Evolutionary conservation across 768 basidiomycete genomes (phyloP).

Genomic region (Lyophyllum shimeji): DNA sequence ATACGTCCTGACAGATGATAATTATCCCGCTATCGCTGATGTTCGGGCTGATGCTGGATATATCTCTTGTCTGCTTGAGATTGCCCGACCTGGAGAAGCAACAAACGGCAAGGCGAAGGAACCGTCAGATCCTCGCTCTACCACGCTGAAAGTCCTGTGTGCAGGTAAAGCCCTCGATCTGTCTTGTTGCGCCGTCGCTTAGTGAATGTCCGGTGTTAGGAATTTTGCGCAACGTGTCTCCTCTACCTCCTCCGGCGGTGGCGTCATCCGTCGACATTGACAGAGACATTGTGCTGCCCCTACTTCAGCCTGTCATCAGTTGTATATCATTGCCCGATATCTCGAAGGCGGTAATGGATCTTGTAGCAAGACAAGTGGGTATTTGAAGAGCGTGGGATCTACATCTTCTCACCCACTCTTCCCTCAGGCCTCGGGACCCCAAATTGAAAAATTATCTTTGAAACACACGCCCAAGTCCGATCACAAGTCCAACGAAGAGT

Average conservation of each 20-base stretch:
- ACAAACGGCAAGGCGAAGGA: slow-evolving; percentile 41
- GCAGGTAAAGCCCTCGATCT: slow-evolving; percentile 48
- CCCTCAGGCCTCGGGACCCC: slow-evolving; percentile 45
- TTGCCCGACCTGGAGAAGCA: slow-evolving; percentile 41
- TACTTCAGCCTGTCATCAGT: slow-evolving; percentile 64
- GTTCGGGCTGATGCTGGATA: slow-evolving; percentile 61
- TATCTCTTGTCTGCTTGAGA: slow-evolving; percentile 62
- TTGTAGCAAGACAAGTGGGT: slow-evolving; percentile 52
- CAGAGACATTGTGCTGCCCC: slow-evolving; percentile 68
- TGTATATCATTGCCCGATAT: slow-evolving; percentile 55
- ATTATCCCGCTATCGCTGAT: slow-evolving; percentile 68
- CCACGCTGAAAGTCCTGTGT: slow-evolving; percentile 63
- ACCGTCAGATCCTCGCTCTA: slow-evolving; percentile 43
- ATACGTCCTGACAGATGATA: slow-evolving; percentile 93
- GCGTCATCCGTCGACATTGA: slow-evolving; percentile 67
- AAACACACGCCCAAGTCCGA: slow-evolving; percentile 74
- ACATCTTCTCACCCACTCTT: neutral
- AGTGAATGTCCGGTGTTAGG: slow-evolving; percentile 38
- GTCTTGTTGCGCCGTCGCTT: neutral
- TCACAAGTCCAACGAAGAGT: slow-evolving; percentile 66
- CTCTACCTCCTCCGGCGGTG: slow-evolving; percentile 67
- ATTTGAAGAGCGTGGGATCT: neutral
- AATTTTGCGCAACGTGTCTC: slow-evolving; percentile 73
- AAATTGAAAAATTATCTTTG: slow-evolving; percentile 56
- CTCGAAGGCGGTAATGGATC: slow-evolving; percentile 47